Percentiles rank a stretch among this genome's conserved stretches.
These are phyloP conservation scores for Trametes meyenii DNA, from an alignment of 768 basidiomycete species.

Conservation along the genomic window DNA sequence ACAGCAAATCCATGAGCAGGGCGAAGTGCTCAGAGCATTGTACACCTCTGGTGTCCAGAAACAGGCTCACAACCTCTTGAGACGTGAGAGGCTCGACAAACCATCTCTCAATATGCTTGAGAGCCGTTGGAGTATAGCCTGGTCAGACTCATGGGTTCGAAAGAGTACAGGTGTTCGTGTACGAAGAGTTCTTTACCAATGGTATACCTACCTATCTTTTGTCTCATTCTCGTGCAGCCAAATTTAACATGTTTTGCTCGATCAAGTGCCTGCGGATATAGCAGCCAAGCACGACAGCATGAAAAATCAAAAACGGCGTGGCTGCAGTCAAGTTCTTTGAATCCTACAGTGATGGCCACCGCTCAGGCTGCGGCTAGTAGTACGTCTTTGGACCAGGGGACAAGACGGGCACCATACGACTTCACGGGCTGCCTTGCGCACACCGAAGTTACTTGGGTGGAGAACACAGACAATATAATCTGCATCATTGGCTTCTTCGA, in stretches of 20 bases:
- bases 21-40: not conserved
- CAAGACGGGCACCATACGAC: not conserved
- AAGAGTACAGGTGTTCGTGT: not conserved
- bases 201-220: not conserved
- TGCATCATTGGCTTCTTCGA: slow-evolving; percentile 32
- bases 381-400: too few relatives aligned
- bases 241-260: not conserved
- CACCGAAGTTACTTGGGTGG: slow-evolving; percentile 35
- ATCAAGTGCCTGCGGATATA: not conserved
- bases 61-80: not conserved
- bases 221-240: not conserved
- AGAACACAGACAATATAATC: slow-evolving; percentile 18
- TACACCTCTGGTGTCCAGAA: not conserved
- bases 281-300: not conserved
- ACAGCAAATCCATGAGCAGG: not conserved
- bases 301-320: not conserved
- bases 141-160: not conserved
- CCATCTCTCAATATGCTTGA: not conserved
- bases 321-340: too few relatives aligned
- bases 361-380: too few relatives aligned
- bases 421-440: slow-evolving; percentile 40
- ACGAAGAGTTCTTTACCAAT: not conserved
- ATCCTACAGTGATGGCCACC: too few relatives aligned
- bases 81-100: not conserved
- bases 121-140: not conserved